Percentiles rank a stretch among this genome's conserved stretches.
Evolutionary conservation across 768 basidiomycete genomes (phyloP).

Genomic region (Hypholoma fasciculare): DNA sequence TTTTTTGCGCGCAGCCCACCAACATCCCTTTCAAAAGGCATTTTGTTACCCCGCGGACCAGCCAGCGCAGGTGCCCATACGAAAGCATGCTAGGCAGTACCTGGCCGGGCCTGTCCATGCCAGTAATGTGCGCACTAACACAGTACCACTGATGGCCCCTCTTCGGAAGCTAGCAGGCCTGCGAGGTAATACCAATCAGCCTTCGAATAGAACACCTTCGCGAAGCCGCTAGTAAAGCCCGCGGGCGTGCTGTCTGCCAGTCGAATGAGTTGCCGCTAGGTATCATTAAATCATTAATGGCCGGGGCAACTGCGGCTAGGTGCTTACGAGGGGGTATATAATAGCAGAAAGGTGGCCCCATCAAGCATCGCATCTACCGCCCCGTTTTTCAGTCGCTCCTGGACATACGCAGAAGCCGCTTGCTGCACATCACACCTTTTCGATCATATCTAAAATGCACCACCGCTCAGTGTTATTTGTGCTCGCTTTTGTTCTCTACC

Average conservation of each 20-base stretch:
- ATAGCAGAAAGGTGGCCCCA: no score
- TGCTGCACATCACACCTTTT: not conserved
- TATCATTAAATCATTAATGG: slow-evolving; percentile 1
- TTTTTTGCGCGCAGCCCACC: no score
- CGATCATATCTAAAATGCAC: slow-evolving; percentile 3
- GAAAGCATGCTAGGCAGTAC: not conserved
- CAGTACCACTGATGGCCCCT: slow-evolving; percentile 9
- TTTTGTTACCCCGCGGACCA: no score
- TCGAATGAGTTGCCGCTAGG: slow-evolving; percentile 13
- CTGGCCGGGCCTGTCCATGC: not conserved
- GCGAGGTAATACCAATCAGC: slow-evolving; percentile 11
- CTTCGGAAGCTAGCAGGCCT: slow-evolving; percentile 9
- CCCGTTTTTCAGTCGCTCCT: not conserved
- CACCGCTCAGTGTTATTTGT: slow-evolving; percentile 11
- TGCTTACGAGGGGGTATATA: no score
- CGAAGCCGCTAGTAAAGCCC: slow-evolving; percentile 13
- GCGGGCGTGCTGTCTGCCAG: slow-evolving; percentile 14
- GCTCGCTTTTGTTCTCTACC: slow-evolving; percentile 11
- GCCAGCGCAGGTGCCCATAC: no score
- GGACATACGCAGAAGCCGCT: no score
- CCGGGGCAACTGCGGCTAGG: no score
- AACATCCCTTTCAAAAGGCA: no score
- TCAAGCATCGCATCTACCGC: not conserved
- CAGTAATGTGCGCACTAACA: not conserved
- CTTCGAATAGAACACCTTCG: slow-evolving; percentile 19